Evolutionary conservation across 805 yeast genomes (phyloP), one percentile per base, ranked within the genome.

Genomic region (Metschnikowia hibisci): DNA sequence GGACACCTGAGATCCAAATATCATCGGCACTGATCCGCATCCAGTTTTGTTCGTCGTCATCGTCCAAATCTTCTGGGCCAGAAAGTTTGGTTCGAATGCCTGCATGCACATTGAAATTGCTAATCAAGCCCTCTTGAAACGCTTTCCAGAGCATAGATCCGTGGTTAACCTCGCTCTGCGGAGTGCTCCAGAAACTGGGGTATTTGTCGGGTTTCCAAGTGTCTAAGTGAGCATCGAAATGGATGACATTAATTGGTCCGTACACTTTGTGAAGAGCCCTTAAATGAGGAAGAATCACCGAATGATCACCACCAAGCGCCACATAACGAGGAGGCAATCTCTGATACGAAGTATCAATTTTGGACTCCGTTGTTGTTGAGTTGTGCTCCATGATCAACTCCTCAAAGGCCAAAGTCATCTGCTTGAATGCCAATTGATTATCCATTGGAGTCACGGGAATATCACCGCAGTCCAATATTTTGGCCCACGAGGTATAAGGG

Each of bases 101-200:
- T 18, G 86, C 84, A 57, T 87, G 95, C 33, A 84, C 70, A 55
- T 86, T 84, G 39, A 76, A 63, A 38, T 69, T 67, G 26, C 78
- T 66, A 26, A 84, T 61, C 41, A 84, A 66, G 0, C 86, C 89
- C 57, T 87, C 95, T 45, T 82, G 71, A 42, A 64, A 62, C 6
- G 91, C 91, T 73, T 82, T 75, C 93, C 93, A 86, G 30, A 87
- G 70, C 90, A 87, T 84, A 6, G 93, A 81, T 4, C 95, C 95
- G 57, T 87, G 95, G 32, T 85, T 87, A 61, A 83, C 75, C 39
- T 81, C 79, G 32, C 76, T 67, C 52, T 73, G 76, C 29, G 74
- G 73, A n/a, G 79, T 68, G 53, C 68, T 70, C 83, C 83, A 78
- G 55, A 72, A 76, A 13, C 80, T 66, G 18, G 87, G 84, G 56